These are phyloP conservation scores for Botryosphaeria dothidea DNA, from an alignment of 2,329 filamentous ascomycete genomes.

Conservation along the genomic window DNA sequence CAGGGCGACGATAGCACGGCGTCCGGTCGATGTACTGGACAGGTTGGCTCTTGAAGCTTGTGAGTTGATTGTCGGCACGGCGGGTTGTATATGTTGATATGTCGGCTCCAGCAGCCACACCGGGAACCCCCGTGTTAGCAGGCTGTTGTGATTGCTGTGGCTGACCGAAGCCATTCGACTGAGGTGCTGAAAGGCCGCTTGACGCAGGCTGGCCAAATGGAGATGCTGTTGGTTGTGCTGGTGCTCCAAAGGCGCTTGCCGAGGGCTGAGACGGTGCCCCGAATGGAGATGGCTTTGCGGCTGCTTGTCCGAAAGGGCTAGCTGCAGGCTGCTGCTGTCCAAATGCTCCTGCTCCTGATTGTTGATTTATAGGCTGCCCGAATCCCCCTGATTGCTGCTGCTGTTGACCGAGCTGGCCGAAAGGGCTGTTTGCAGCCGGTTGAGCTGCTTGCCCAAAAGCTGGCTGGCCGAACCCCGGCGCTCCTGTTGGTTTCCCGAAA, in stretches of 20 bases:
- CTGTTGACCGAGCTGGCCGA: neutral
- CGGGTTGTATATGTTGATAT: conserved; percentile 43
- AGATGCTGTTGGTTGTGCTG: conserved; percentile 17
- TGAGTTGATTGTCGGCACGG: conserved; percentile 49
- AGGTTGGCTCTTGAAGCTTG: conserved; percentile 63
- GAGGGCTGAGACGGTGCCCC: conserved; percentile 39
- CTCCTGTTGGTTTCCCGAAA: conserved; percentile 33
- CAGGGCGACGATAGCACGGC: neutral
- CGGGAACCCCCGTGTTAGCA: conserved; percentile 14
- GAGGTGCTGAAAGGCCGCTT: conserved; percentile 18
- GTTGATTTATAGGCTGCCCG: conserved; percentile 5
- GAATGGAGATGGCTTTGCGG: conserved; percentile 31
- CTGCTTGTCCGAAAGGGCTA: conserved; percentile 29
- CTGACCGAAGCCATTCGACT: conserved; percentile 23
- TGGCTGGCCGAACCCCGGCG: conserved; percentile 30
- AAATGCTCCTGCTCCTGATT: conserved; percentile 23
- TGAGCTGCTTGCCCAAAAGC: conserved; percentile 22
- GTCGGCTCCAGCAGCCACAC: neutral
- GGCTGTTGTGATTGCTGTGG: conserved; percentile 25
- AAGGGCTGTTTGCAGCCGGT: conserved; percentile 26
- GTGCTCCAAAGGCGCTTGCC: conserved; percentile 20
- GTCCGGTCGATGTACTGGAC: conserved; percentile 54
- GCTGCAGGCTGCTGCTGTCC: conserved; percentile 23
- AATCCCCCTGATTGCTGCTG: conserved; percentile 22
- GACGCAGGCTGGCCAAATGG: conserved; percentile 27